These are phyloP conservation scores for Cladophialophora yegresii DNA, from an alignment of 2,329 filamentous ascomycete genomes.

Conservation along the genomic window DNA sequence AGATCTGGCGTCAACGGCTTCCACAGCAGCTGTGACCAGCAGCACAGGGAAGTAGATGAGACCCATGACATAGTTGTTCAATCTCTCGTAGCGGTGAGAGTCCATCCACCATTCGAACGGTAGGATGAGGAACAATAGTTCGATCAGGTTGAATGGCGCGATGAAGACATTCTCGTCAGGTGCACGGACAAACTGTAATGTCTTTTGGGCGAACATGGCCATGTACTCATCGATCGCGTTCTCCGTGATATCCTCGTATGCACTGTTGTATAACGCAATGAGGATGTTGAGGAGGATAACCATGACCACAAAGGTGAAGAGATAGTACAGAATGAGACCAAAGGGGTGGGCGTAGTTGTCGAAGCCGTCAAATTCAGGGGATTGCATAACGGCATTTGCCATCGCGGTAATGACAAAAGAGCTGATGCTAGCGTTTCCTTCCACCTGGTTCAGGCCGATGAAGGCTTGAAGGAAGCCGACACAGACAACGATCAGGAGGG, in stretches of 20 bases:
- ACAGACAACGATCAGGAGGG: slow-evolving; percentile 79
- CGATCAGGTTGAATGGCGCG: slow-evolving; percentile 89
- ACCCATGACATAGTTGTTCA: slow-evolving; percentile 90
- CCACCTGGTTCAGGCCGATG: slow-evolving; percentile 81
- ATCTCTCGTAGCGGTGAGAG: slow-evolving; percentile 68
- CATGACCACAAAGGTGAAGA: slow-evolving; percentile 97
- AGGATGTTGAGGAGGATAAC: slow-evolving; percentile 92
- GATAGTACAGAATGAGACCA: slow-evolving; percentile 92
- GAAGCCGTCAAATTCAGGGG: slow-evolving; percentile 85
- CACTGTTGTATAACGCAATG: slow-evolving; percentile 94
- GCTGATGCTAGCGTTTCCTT: slow-evolving; percentile 62
- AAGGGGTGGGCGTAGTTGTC: slow-evolving; percentile 91
- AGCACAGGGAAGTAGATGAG: slow-evolving; percentile 82
- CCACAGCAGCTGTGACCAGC: slow-evolving; percentile 72
- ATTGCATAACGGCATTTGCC: slow-evolving; percentile 86
- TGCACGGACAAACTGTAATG: slow-evolving; percentile 93
- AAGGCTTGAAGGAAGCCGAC: slow-evolving; percentile 84
- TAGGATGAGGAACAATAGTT: slow-evolving; percentile 74
- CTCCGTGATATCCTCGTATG: slow-evolving; percentile 91
- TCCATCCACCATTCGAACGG: slow-evolving; percentile 96
- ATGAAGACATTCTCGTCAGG: slow-evolving; percentile 99
- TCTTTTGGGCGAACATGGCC: slow-evolving; percentile 88
- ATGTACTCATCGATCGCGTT: slow-evolving; percentile 95
- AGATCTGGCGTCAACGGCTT: slow-evolving; percentile 64
- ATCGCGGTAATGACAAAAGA: slow-evolving; percentile 58